A percentile compares a stretch with the other conserved stretches of the same genome.
These are phyloP conservation scores for Teratosphaeria epicoccoides DNA, from an alignment of 2,329 filamentous ascomycete species.

Conservation along the genomic window DNA sequence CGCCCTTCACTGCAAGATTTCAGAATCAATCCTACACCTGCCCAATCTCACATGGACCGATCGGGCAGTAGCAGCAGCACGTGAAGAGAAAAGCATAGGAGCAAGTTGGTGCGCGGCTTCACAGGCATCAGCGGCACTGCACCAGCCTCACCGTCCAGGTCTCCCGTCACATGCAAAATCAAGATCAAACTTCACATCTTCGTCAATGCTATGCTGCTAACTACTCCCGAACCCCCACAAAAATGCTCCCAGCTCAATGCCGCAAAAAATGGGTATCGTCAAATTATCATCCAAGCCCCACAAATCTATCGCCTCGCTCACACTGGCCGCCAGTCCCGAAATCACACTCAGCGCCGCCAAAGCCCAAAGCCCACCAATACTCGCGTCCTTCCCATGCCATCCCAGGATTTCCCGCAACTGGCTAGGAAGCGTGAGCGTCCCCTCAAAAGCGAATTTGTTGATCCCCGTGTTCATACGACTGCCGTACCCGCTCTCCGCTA, in stretches of 20 bases:
- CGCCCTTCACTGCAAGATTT: no score
- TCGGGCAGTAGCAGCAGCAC: no score
- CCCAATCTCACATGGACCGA: no score
- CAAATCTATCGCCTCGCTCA: constrained; percentile 81
- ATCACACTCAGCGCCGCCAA: constrained; percentile 72
- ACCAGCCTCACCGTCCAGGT: no score
- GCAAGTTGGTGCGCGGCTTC: no score
- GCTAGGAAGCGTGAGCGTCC: constrained; percentile 59
- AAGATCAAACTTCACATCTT: background rate
- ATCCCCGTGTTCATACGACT: constrained; percentile 28
- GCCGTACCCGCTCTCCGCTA: constrained; percentile 48
- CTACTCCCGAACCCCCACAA: constrained; percentile 44
- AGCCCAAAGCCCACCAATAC: constrained; percentile 60
- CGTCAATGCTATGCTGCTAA: background rate
- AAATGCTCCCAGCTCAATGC: constrained; percentile 81
- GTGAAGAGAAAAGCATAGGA: no score
- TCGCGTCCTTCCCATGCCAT: constrained; percentile 47
- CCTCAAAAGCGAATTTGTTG: constrained; percentile 71
- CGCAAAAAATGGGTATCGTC: constrained; percentile 87
- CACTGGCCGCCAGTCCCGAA: constrained; percentile 79
- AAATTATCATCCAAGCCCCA: constrained; percentile 97
- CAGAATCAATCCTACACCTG: no score
- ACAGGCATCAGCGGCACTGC: no score
- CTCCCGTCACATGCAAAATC: no score
- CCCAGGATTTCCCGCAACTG: constrained; percentile 50